Evolutionary conservation across 305 asterid species (phyloP).

Genomic region (Fraxinus baroniana): DNA sequence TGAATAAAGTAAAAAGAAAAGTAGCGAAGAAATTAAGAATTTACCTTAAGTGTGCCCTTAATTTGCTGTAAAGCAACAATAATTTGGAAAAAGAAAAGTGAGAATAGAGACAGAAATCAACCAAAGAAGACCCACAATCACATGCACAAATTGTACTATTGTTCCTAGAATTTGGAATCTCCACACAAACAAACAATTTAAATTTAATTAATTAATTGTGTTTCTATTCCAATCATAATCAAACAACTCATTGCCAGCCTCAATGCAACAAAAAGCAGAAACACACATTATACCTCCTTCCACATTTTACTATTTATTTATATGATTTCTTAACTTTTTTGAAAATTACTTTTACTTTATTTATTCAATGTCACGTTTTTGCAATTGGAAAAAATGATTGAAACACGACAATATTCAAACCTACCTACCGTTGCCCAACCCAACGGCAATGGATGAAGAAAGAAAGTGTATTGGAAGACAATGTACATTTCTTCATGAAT

Average conservation of each 20-base stretch:
- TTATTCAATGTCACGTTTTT: neutral
- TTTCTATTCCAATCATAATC: neutral
- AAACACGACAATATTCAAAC: neutral
- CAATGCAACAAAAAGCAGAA: conserved; percentile 1
- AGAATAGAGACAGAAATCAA: conserved; percentile 8
- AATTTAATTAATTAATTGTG: neutral
- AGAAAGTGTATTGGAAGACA: neutral
- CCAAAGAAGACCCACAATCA: conserved; percentile 6
- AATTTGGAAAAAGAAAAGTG: neutral
- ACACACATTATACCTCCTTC: neutral
- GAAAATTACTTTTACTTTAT: neutral
- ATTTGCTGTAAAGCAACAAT: conserved; percentile 7
- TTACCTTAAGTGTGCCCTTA: neutral
- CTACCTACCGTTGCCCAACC: neutral
- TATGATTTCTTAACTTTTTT: neutral
- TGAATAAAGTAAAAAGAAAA: neutral
- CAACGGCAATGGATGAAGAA: neutral
- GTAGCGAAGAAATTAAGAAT: neutral
- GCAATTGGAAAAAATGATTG: neutral
- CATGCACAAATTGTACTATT: neutral
- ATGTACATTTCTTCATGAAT: neutral
- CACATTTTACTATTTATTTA: neutral
- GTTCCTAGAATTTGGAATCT: neutral
- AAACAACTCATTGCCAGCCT: conserved; percentile 4
- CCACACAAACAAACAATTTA: neutral